Base-by-base conservation (phyloP, 441 rosid species). In the Biscutella auriculata region DNA sequence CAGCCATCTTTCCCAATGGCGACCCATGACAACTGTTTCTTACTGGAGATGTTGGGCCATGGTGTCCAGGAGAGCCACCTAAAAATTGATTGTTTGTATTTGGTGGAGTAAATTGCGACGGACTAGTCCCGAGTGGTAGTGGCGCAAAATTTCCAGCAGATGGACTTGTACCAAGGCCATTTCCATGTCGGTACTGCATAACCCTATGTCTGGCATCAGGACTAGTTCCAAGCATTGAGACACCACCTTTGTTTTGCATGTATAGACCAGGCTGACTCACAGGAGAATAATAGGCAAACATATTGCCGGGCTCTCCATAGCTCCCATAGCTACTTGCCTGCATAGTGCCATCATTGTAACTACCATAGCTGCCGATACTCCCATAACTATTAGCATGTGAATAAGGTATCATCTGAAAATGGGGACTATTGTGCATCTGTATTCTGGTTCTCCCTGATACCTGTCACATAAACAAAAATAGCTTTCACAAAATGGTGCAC, bases 21-120 rank as follows among this genome's bases (percentile, higher is more conserved):
- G 99, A 95, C 54, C 97, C 97, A 65, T 91, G 97, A 66, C 77
- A 69, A 77, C 81, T 84, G 70, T 78, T 86, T 77, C 97, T 82
- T 68, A 80, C 99, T 0, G 97, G 97, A 55, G 99, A 95, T 29
- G 95, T 77, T 28, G 99, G 97, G 32, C 95, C 99, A 82, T 86
- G 88, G 63, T 88, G 95, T 49, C 98, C 97, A 57, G 96, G 95
- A 76, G 97, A 87, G 49, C 97, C 87, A 73, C 71, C 60, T 35
- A 91, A 75, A 70, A 74, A 69, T 53, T 86, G 95, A 75, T 77
- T 45, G 63, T 74, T 84, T 44, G 73, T n/a, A 63, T 63, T 62
- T n/a, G n/a, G n/a, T 36, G 98, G 97, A 60, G 99, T 88, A 65
- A 87, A 94, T 15, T 94, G 99, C 1, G 96, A 94, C 8, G 99